A percentile compares a stretch with the other conserved stretches of the same genome.
These are phyloP conservation scores for Verticillium tricorpus DNA, from an alignment of 2,329 filamentous ascomycete genomes.

Conservation along the genomic window DNA sequence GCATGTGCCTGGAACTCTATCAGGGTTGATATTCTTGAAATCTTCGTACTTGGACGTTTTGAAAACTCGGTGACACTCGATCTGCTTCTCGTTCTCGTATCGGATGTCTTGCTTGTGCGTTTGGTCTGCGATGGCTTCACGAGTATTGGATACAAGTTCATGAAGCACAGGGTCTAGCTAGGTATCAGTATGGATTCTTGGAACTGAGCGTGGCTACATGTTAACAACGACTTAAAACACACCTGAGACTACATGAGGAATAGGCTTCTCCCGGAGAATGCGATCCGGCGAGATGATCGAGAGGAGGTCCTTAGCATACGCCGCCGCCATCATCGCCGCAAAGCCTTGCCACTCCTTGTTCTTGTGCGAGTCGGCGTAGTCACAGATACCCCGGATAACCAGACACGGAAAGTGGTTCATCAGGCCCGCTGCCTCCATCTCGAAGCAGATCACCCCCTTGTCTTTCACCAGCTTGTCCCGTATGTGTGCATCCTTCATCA, in stretches of 20 bases:
- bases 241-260: too few species aligned
- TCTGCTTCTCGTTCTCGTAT: constrained; percentile 5
- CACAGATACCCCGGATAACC: constrained; percentile 33
- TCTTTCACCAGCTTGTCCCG: constrained; percentile 22
- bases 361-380: constrained; percentile 35
- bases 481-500: constrained; percentile 27
- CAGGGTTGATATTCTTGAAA: constrained; percentile 25
- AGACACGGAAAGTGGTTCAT: constrained; percentile 25
- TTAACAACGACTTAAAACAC: too few species aligned
- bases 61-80: constrained; percentile 18
- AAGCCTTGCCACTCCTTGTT: constrained; percentile 30
- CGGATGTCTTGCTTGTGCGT: constrained; percentile 1
- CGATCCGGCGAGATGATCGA: too few species aligned
- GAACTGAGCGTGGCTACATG: too few species aligned
- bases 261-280: constrained; percentile 3
- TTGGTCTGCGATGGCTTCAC: constrained; percentile 1
- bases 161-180: constrained; percentile 3
- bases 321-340: constrained; percentile 28
- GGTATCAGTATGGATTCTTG: too few species aligned
- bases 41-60: constrained; percentile 20
- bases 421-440: constrained; percentile 26
- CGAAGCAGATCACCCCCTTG: constrained; percentile 17
- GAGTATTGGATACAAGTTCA: background rate
- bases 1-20: constrained; percentile 23
- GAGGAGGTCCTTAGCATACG: constrained; percentile 15